Base-by-base conservation (phyloP, 2,329 filamentous ascomycete genomes). In the Pseudogymnoascus destructans region DNA sequence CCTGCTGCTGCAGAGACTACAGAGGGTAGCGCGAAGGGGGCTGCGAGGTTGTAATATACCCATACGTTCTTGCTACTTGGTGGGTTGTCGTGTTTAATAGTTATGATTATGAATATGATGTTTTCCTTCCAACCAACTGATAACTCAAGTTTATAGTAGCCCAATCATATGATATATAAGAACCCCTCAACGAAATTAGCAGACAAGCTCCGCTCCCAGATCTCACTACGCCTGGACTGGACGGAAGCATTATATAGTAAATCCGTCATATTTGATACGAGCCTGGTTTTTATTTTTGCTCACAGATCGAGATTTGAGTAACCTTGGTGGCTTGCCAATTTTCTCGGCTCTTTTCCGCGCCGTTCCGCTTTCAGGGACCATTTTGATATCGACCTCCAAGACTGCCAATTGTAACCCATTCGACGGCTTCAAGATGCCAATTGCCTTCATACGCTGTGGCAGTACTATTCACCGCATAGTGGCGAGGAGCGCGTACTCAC, bases 311-410 rank as follows among this genome's bases (percentile, higher is more conserved):
- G 38, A 42, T 40, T 40, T 40, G 21, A 25, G 40, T 23, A 25
- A 46, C 40, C 40, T 46, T 46, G 40, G 21, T 46, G 40, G 40
- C 40, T 46, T 23, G 40, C 21, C 40, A 46, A 46, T 46, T 46
- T 46, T 46, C 21, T 46, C 40, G 40, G 40, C 21, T 10, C 21
- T 46, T 46, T 46, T 46, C 40, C 40, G 40, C 40, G 40, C 40
- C 40, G 40, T 46, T 46, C 40, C 40, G 40, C 40, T 4, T 46
- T 23, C 40, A 46, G 40, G 40, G 11, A 46, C 40, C 40, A 7
- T 46, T 46, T 46, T 46, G 11, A 25, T 46, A 17, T 46, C 11
- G 40, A 46, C n/a, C 40, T 15, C 21, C 11, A 46, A 46, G 40
- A 46, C 40, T 46, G 21, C 40, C 21, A 46, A 46, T 46, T 46